Conservation (phyloP, 75 land plant genomes). For the Selaginella moellendorffii region DNA sequence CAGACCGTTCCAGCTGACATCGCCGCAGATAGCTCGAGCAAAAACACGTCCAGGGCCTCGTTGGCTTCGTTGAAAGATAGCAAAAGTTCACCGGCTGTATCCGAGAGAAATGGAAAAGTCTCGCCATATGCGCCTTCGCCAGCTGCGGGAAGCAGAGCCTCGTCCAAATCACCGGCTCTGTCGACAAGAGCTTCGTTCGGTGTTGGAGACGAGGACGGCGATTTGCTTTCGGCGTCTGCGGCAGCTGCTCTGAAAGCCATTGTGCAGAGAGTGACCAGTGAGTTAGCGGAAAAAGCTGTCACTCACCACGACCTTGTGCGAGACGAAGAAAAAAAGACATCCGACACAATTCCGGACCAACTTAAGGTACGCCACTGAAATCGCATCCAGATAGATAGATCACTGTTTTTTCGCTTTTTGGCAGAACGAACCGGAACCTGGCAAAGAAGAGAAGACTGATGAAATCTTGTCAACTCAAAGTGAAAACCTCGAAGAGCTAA, state of each 20-base stretch:
- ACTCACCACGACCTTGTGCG: too few relatives aligned
- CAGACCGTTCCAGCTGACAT: too few relatives aligned
- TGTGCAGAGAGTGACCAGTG: not conserved
- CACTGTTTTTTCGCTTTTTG: not conserved
- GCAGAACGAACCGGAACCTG: not conserved
- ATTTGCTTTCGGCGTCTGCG: not conserved
- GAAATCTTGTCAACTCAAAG: not conserved
- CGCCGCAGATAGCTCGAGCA: too few relatives aligned
- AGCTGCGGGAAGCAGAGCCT: not conserved
- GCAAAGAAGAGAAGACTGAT: not conserved
- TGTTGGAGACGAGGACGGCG: too few relatives aligned
- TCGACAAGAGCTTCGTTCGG: too few relatives aligned
- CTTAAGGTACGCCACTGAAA: not conserved
- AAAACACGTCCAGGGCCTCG: not conserved
- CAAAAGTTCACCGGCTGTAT: not conserved
- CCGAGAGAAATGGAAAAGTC: not conserved
- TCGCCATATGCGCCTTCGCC: not conserved
- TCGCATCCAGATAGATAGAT: not conserved
- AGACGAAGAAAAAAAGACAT: not conserved
- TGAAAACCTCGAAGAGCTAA: not conserved
- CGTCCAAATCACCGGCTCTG: not conserved
- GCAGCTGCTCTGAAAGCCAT: not conserved
- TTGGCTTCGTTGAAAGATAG: not conserved
- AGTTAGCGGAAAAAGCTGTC: not conserved
- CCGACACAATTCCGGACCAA: not conserved